Base-by-base conservation (phyloP, 2,329 filamentous ascomycete species). In the Alternaria novae-zelandiae region DNA sequence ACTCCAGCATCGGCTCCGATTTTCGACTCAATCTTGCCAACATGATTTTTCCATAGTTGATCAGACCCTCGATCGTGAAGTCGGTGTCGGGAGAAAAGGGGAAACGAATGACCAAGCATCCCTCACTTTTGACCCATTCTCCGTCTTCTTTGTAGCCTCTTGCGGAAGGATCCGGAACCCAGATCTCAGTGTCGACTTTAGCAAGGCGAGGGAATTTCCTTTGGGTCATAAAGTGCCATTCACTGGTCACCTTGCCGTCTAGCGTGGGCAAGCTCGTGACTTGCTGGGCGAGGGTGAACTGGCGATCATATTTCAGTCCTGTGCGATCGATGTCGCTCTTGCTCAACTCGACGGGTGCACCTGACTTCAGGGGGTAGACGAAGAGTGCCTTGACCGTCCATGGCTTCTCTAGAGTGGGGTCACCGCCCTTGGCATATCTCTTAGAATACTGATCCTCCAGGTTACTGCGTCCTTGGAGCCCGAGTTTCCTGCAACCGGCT, bases 311-410 rank as follows among this genome's bases (percentile, higher is more conserved):
- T 76, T 90, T 87, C 60, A 97, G 58, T 2, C 94, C 93, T 3
- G 87, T 88, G 6, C 87, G 82, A 49, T 92, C 80, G 15, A 96
- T 85, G 57, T 87, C 86, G 63, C 87, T 87, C 64, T 85, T 82
- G 55, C 86, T 81, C 50, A 97, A 80, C 80, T 96, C 92, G 58
- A 97, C 88, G 26, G 91, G 91, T 59, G 83, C 84, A 78, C 93
- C 97, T 60, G 91, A 93, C 81, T 96, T 95, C 78, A 97, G 82
- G 1, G 94, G 94, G 78, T 96, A 95, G 63, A 94, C 86, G 81
- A 89, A 90, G 55, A 97, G 83, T 59, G 91, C 91, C 78, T 93
- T 90, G 51, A 91, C 81, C 69, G 57, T 83, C 81, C 74, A 77
- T 28, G 70, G 67, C 26, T 75, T 75, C 5, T 67, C 62, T 13